Percentiles rank a stretch among this genome's conserved stretches.
These are phyloP conservation scores for Datisca glomerata DNA, from an alignment of 306 rosid genomes.

Conservation along the genomic window DNA sequence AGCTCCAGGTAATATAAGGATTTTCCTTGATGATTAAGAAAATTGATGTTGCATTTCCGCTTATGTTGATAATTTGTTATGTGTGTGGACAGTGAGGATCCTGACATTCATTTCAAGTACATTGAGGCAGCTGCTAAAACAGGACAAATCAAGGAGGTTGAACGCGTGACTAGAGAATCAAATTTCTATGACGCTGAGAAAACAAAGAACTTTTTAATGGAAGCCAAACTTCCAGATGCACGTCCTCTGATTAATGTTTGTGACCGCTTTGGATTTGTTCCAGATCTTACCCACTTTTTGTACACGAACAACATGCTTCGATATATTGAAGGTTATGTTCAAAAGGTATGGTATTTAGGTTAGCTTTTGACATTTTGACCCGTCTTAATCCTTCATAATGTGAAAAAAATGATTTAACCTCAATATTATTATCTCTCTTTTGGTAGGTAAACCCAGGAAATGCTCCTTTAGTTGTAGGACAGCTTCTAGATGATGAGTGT, in stretches of 20 bases:
- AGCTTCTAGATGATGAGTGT: slow-evolving; percentile 95
- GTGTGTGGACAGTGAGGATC: slow-evolving; percentile 84
- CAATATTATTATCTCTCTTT: not conserved
- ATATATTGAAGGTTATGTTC: slow-evolving; percentile 97
- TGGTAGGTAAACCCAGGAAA: slow-evolving; percentile 93
- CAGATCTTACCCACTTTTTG: slow-evolving; percentile 93
- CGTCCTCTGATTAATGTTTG: slow-evolving; percentile 96
- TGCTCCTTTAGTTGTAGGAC: slow-evolving; percentile 98
- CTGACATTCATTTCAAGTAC: slow-evolving; percentile 99
- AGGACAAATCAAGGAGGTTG: slow-evolving; percentile 98
- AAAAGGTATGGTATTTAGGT: slow-evolving; percentile 56
- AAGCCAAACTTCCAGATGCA: slow-evolving; percentile 98
- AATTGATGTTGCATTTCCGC: slow-evolving; percentile 1
- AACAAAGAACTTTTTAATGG: slow-evolving; percentile 93
- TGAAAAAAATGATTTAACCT: not conserved
- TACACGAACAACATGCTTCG: slow-evolving; percentile 98
- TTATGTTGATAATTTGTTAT: not conserved
- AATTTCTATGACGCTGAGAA: slow-evolving; percentile 94
- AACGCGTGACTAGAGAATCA: slow-evolving; percentile 98
- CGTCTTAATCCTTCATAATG: not conserved
- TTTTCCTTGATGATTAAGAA: slow-evolving; percentile 3
- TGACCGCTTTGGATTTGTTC: slow-evolving; percentile 98
- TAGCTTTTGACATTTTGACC: slow-evolving; percentile 3
- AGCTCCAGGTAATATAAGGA: slow-evolving; percentile 69
- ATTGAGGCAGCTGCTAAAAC: slow-evolving; percentile 98